Evolutionary conservation across 164 flowering plant genomes (phyloP).

Genomic region (Aristolochia fimbriata): DNA sequence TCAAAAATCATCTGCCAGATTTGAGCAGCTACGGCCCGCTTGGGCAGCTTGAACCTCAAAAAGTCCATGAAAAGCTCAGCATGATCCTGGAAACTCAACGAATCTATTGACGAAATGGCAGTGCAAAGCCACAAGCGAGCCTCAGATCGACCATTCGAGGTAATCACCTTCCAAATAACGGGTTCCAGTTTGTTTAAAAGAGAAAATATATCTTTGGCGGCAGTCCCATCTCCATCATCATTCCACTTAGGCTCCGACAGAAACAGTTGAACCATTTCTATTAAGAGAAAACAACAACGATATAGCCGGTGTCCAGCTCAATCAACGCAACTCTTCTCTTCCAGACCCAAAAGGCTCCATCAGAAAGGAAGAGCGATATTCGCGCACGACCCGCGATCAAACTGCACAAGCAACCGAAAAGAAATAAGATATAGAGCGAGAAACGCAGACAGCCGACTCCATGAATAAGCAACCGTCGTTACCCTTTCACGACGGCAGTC

Average conservation of each 20-base stretch:
- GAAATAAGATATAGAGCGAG: too few species aligned
- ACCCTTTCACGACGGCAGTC: too few species aligned
- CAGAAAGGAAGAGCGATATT: too few species aligned
- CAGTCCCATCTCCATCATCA: constrained; percentile 18
- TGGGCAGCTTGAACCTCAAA: constrained; percentile 40
- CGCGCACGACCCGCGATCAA: too few species aligned
- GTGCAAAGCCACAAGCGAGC: constrained; percentile 80
- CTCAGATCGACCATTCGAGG: constrained; percentile 63
- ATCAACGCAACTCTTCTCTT: too few species aligned
- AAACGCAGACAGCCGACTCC: too few species aligned
- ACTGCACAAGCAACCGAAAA: too few species aligned
- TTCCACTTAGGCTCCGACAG: constrained; percentile 31
- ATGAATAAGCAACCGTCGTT: too few species aligned
- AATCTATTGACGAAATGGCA: constrained; percentile 40
- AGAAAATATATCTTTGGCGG: constrained; percentile 21
- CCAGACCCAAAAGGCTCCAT: too few species aligned
- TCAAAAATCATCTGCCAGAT: constrained; percentile 65
- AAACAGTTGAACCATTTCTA: constrained; percentile 45
- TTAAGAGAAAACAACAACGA: too few species aligned
- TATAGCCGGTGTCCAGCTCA: too few species aligned
- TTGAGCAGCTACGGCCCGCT: constrained; percentile 39
- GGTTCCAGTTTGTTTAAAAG: constrained; percentile 45
- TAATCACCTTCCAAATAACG: constrained; percentile 41
- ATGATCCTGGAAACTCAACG: constrained; percentile 39
- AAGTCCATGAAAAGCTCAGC: constrained; percentile 43